A percentile compares a stretch with the other conserved stretches of the same genome.
phyloP scores from a whole-genome alignment of 202 grass and related monocot genomes.

The Eragrostis tef region DNA sequence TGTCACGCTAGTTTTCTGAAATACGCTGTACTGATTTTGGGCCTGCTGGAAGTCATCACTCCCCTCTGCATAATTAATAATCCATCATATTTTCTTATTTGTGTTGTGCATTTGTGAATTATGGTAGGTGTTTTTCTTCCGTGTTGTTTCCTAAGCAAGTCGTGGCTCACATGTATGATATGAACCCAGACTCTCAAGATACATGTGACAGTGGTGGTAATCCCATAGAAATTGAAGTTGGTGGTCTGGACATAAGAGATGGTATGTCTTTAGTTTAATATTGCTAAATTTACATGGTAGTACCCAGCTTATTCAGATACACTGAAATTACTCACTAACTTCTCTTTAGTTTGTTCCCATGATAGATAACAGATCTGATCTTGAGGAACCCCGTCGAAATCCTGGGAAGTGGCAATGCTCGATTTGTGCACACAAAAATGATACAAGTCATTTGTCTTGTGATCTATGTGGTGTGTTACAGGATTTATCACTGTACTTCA shows the following conservation, averaged over 20 bases:
- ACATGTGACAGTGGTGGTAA: neutral
- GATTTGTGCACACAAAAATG: conserved; percentile 66
- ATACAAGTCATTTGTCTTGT: conserved; percentile 51
- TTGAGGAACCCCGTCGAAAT: conserved; percentile 30
- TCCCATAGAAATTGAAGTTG: neutral
- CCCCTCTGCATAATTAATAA: neutral
- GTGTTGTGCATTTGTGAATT: neutral
- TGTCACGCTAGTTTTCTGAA: neutral
- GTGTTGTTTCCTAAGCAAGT: conserved; percentile 28
- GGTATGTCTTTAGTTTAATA: conserved; percentile 20
- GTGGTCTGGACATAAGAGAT: conserved; percentile 12
- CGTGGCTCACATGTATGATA: neutral
- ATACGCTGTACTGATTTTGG: neutral
- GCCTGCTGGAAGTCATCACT: neutral
- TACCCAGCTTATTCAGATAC: neutral
- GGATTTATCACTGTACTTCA: conserved; percentile 57
- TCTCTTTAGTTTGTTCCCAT: conserved; percentile 49
- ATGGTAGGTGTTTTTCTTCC: neutral
- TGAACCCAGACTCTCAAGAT: conserved; percentile 27
- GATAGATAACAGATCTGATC: conserved; percentile 40
- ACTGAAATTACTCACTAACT: conserved; percentile 25
- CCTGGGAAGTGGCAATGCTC: conserved; percentile 63
- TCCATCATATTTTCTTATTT: neutral
- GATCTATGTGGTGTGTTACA: conserved; percentile 66
- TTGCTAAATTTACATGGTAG: neutral